Evolutionary conservation across 306 rosid genomes (phyloP).

Genomic region (Astragalus membranaceus): DNA sequence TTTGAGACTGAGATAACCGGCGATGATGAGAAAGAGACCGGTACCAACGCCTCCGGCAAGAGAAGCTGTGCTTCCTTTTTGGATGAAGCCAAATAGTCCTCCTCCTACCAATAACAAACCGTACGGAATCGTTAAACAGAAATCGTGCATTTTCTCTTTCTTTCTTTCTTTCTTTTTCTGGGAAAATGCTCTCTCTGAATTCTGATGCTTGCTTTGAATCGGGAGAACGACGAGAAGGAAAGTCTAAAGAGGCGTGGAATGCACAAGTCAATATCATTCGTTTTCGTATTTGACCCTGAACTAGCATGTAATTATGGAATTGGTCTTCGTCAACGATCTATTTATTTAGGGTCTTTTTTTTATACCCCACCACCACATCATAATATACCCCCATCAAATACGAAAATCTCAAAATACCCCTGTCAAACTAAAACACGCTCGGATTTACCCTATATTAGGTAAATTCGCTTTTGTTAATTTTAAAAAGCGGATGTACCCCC

Average conservation of each 20-base stretch:
- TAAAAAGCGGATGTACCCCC: no score
- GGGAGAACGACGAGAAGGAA: background rate
- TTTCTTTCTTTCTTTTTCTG: background rate
- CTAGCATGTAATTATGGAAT: background rate
- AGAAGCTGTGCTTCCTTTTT: conserved; percentile 70
- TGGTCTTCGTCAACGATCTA: background rate
- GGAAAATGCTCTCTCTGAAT: background rate
- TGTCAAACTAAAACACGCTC: no score
- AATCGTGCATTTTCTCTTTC: conserved; percentile 63
- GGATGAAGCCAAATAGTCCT: conserved; percentile 57
- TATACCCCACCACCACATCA: no score
- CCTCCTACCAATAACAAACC: conserved; percentile 65
- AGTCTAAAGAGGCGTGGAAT: conserved; percentile 26
- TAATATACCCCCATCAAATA: no score
- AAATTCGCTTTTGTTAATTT: no score
- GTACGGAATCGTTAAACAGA: conserved; percentile 88
- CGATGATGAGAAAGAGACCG: conserved; percentile 59
- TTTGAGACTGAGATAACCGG: conserved; percentile 72
- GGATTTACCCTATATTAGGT: no score
- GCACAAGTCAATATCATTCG: background rate
- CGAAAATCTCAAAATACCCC: no score
- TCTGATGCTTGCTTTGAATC: conserved; percentile 7
- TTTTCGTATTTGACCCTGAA: conserved; percentile 8
- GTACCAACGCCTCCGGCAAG: conserved; percentile 59
- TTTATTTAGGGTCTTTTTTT: no score